Conservation (phyloP, 805 yeast genomes). For the Candida berthetii region DNA sequence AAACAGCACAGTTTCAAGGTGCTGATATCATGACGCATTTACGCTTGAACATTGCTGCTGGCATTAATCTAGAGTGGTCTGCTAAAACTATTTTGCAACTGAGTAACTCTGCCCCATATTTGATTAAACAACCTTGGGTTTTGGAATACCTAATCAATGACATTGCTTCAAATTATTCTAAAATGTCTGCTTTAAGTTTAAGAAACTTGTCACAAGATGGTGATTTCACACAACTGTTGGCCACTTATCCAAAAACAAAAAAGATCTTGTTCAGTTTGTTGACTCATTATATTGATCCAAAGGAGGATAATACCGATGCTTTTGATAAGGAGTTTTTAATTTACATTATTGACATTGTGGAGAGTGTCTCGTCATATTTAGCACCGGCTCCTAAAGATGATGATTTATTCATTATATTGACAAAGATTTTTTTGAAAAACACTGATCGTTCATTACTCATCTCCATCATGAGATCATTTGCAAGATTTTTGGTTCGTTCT, state of each 20-base stretch:
- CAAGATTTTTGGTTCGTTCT: conserved; percentile 70
- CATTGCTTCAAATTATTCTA: conserved; percentile 9
- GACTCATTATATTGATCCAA: conserved; percentile 18
- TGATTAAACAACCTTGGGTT: conserved; percentile 16
- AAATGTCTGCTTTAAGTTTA: conserved; percentile 40
- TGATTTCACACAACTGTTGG: conserved; percentile 72
- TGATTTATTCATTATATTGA: conserved; percentile 52
- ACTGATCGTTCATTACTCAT: conserved; percentile 68
- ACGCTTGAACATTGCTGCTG: conserved; percentile 15
- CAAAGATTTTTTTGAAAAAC: conserved; percentile 40
- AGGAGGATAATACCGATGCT: conserved; percentile 18
- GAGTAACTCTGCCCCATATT: conserved; percentile 15
- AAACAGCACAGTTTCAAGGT: conserved; percentile 3
- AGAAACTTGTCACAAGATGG: conserved; percentile 83
- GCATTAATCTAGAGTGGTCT: conserved; percentile 20
- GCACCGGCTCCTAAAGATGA: conserved; percentile 72
- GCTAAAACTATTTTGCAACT: conserved; percentile 13
- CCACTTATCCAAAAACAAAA: conserved; percentile 44
- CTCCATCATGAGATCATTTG: conserved; percentile 66
- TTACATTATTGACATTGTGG: conserved; percentile 74
- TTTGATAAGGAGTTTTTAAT: conserved; percentile 50
- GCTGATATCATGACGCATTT: conserved; percentile 19
- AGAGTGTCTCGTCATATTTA: conserved; percentile 76
- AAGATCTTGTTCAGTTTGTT: conserved; percentile 38
- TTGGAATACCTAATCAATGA: conserved; percentile 16